Percentiles rank a stretch among this genome's conserved stretches.
phyloP scores from a whole-genome alignment of 2,329 filamentous ascomycete genomes.

The Colletotrichum simmondsii region DNA sequence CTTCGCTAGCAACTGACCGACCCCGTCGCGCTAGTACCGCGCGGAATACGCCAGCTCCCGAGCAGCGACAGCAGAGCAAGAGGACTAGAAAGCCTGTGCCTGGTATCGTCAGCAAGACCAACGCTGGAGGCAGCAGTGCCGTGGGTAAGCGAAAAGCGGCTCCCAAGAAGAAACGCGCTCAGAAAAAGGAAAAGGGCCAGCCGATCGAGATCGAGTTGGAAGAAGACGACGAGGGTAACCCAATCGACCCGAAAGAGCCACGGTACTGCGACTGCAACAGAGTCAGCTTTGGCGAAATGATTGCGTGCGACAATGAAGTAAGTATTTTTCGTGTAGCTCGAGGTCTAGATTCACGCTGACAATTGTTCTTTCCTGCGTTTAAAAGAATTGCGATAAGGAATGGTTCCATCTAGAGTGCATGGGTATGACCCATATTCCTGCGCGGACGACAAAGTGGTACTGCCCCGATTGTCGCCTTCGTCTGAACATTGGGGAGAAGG shows the following conservation, averaged over 20 bases:
- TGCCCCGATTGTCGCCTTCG: slow-evolving; percentile 79
- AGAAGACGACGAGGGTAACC: slow-evolving; percentile 75
- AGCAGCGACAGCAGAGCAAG: slow-evolving; percentile 56
- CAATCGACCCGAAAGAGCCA: slow-evolving; percentile 80
- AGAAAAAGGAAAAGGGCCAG: slow-evolving; percentile 59
- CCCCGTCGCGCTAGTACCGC: slow-evolving; percentile 67
- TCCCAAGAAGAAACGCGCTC: slow-evolving; percentile 70
- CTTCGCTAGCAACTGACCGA: slow-evolving; percentile 62
- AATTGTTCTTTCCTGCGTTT: slow-evolving; percentile 29
- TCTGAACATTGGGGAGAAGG: slow-evolving; percentile 71
- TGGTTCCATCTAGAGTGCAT: slow-evolving; percentile 90
- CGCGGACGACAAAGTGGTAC: slow-evolving; percentile 84
- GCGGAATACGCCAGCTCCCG: slow-evolving; percentile 67
- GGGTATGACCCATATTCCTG: slow-evolving; percentile 73
- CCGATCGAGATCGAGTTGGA: slow-evolving; percentile 59
- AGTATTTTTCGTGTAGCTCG: slow-evolving; percentile 48
- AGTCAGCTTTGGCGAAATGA: slow-evolving; percentile 86
- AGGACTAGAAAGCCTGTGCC: slow-evolving; percentile 78
- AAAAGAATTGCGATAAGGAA: slow-evolving; percentile 78
- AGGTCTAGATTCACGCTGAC: not conserved
- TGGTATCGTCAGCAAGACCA: slow-evolving; percentile 74
- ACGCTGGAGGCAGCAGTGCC: slow-evolving; percentile 71
- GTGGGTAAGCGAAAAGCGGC: slow-evolving; percentile 78
- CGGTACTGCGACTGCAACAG: slow-evolving; percentile 83
- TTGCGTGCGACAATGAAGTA: slow-evolving; percentile 84